phyloP scores from a whole-genome alignment of 768 basidiomycete species.

The Paxillus involutus region DNA sequence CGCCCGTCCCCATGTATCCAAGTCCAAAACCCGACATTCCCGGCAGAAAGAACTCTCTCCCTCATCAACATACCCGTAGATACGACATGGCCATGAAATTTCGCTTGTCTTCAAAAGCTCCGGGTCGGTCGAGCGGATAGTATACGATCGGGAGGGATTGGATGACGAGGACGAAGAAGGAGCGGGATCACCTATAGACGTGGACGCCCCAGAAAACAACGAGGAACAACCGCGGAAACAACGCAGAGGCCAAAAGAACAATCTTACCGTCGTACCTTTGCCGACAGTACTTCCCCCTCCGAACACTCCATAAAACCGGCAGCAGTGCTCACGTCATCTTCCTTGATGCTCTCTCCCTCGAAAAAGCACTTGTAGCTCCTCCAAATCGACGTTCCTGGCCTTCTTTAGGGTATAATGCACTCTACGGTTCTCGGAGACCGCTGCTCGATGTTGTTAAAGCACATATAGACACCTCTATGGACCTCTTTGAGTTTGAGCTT shows the following conservation, averaged over 20 bases:
- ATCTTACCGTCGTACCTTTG: too few species aligned
- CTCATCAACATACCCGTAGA: constrained; percentile 89
- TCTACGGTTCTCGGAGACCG: constrained; percentile 70
- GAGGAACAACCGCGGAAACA: constrained; percentile 42
- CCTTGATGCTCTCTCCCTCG: constrained; percentile 73
- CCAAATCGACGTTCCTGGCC: constrained; percentile 65
- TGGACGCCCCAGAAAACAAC: constrained; percentile 1
- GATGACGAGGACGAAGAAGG: constrained; percentile 29
- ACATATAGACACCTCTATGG: constrained; percentile 79
- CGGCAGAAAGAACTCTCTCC: constrained; percentile 76
- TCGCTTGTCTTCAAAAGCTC: too few species aligned
- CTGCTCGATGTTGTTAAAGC: constrained; percentile 68
- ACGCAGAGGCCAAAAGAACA: too few species aligned
- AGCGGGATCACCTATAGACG: constrained; percentile 1
- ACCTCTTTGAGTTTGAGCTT: constrained; percentile 63
- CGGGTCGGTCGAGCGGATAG: constrained; percentile 75
- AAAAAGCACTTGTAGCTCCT: constrained; percentile 57
- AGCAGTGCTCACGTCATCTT: constrained; percentile 72
- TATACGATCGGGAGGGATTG: constrained; percentile 54
- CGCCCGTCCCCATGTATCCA: constrained; percentile 60
- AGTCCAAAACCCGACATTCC: constrained; percentile 35
- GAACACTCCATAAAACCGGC: constrained; percentile 62
- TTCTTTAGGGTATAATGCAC: constrained; percentile 55
- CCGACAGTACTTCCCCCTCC: constrained; percentile 37
- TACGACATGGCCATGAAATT: constrained; percentile 79